phyloP scores from a whole-genome alignment of 2,329 filamentous ascomycete genomes.

The Ilyonectria sp. region DNA sequence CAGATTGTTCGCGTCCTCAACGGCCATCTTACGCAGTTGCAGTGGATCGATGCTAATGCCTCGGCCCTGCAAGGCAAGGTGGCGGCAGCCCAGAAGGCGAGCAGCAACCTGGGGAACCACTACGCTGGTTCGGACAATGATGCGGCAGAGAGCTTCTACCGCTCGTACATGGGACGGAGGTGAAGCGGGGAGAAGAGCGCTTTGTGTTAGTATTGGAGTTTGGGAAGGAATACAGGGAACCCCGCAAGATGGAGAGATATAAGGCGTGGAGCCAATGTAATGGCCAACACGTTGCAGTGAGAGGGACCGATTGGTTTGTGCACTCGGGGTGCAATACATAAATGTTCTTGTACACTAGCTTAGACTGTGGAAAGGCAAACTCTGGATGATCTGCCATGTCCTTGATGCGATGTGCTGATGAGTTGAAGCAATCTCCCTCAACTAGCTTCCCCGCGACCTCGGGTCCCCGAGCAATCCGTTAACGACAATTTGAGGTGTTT shows the following conservation, averaged over 20 bases:
- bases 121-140: constrained; percentile 76
- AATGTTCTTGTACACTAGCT: constrained; percentile 59
- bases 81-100: constrained; percentile 83
- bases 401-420: constrained; percentile 31
- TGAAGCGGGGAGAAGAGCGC: constrained; percentile 52
- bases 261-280: constrained; percentile 8
- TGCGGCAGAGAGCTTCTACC: constrained; percentile 90
- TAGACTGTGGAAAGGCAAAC: constrained; percentile 48
- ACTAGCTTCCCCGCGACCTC: constrained; percentile 38
- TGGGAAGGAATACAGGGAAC: constrained; percentile 40
- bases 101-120: constrained; percentile 71
- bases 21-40: constrained; percentile 89
- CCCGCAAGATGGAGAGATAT: constrained; percentile 29
- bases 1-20: constrained; percentile 98
- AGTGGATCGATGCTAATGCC: constrained; percentile 92
- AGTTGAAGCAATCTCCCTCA: constrained; percentile 37
- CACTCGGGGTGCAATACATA: constrained; percentile 42
- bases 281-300: constrained; percentile 18
- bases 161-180: constrained; percentile 85
- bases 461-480: constrained; percentile 38
- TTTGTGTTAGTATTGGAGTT: constrained; percentile 47
- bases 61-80: constrained; percentile 88
- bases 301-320: constrained; percentile 32
- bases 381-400: constrained; percentile 39
- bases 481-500: constrained; percentile 28